Conservation (phyloP, 2,329 filamentous ascomycete species). For the Zopfia rhizophila region DNA sequence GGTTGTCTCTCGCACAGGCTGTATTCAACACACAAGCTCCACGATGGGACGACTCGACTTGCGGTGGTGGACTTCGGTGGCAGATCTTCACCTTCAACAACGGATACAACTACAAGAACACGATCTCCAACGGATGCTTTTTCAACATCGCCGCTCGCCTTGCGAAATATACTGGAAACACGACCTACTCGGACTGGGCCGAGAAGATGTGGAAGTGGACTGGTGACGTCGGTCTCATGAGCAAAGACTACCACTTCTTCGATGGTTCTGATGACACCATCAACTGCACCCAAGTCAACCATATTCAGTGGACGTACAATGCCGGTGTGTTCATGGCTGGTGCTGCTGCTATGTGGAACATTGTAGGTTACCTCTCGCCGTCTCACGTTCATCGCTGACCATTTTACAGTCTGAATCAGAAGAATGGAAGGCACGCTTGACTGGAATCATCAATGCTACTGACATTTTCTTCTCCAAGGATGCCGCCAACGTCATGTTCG, state of each 20-base stretch:
- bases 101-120: slow-evolving; percentile 85
- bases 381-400: background rate
- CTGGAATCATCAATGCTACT: slow-evolving; percentile 47
- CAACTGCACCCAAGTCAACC: slow-evolving; percentile 57
- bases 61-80: slow-evolving; percentile 80
- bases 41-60: slow-evolving; percentile 75
- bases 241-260: slow-evolving; percentile 56
- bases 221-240: slow-evolving; percentile 60
- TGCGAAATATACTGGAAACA: slow-evolving; percentile 73
- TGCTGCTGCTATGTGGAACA: slow-evolving; percentile 60
- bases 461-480: slow-evolving; percentile 56
- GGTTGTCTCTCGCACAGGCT: slow-evolving; percentile 74
- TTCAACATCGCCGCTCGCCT: slow-evolving; percentile 84
- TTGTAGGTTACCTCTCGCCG: slow-evolving; percentile 45
- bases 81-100: slow-evolving; percentile 82
- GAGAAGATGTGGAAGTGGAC: slow-evolving; percentile 70
- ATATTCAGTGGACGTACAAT: slow-evolving; percentile 61
- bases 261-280: slow-evolving; percentile 56
- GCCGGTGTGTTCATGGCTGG: slow-evolving; percentile 58
- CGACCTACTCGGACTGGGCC: slow-evolving; percentile 68
- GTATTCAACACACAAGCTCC: slow-evolving; percentile 76
- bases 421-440: slow-evolving; percentile 40
- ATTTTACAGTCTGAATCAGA: slow-evolving; percentile 42
- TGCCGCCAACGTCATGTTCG: slow-evolving; percentile 55
- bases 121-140: slow-evolving; percentile 81